Base-by-base conservation (phyloP, 768 basidiomycete species). In the Hericium alpestre region DNA sequence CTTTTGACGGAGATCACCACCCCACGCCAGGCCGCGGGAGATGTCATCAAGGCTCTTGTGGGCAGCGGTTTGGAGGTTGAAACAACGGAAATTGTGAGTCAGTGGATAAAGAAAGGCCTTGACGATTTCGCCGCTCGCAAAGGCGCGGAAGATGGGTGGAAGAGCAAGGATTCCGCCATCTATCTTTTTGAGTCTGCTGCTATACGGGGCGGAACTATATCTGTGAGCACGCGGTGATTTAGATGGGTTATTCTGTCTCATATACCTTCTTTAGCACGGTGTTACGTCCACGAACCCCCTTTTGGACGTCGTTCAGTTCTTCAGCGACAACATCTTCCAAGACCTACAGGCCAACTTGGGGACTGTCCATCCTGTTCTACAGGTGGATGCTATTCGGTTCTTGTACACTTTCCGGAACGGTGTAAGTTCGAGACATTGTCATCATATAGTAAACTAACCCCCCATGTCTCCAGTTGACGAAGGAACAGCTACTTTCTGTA, bases 331-430 rank as follows among this genome's bases (percentile, higher is more conserved):
- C 65, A 87, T 97, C 13, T 90, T 85, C 67, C 77, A 84, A 60
- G 96, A 99, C 70, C 73, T 98, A 41, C 86, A 83, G 59, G 86
- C 90, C 2, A 73, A 73, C 1, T 73, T 79, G 5, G 82, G 83
- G 3, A 71, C 74, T 13, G 86, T 89, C 0, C 88, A 96, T 65
- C 89, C 93, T 1, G 91, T 97, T 63, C 75, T 99, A 46, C 91
- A 94, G 66, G 93, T 95, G 25, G 93, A 98, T 69, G 93, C 94
- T 9, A 97, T 98, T 69, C 86, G 93, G 51, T 98, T 92, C 75
- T 71, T 98, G 53, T 78, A 91, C 65, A 95, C 92, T 0, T 98
- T 99, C 80, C 78, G 95, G n/a, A 92, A 93, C 65, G 94, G 96
- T 75, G 93, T 90, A 51, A 51, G 75, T 25, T n/a, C 43, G n/a